Base-by-base conservation (phyloP, 2,329 filamentous ascomycete species). In the Phialophora chinensis region DNA sequence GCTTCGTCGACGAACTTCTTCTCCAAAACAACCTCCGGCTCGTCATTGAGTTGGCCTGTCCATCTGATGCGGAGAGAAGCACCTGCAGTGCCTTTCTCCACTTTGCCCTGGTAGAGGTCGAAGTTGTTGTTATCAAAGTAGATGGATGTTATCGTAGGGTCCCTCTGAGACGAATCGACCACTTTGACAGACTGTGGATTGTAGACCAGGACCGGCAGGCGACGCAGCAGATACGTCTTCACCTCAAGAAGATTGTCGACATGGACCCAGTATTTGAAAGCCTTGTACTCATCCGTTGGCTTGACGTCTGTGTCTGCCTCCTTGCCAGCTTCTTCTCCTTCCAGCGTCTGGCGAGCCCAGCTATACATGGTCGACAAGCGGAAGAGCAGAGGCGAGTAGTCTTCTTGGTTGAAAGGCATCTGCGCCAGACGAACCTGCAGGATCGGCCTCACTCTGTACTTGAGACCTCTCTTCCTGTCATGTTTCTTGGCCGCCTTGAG, bases 401-500 rank as follows among this genome's bases (percentile, higher is more conserved):
- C 91, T 78, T 98, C 95, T 66, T 92, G 94, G 81, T 98, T 97
- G 84, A 99, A 96, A 12, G 94, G 93, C 68, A 93, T 85, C 71
- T 92, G 88, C n/a, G 91, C 88, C 74, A 99, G 81, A 74, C 91
- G 91, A 74, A 97, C 90, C 80, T 97, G 91, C 80, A 98, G 89
- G 82, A 98, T 89, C 31, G 95, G 93, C 27, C 92, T 88, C 72
- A 98, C 91, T 77, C 90, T 92, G 83, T 98, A 98, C 61, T 88
- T 86, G 71, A 88, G 86, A 63, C 93, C 93, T 72, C 94, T 87
- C 81, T 94, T 96, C 72, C 95, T 91, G 80, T 99, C 95, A 80
- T 99, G 95, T 82, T 99, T 99, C 88, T 99, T 99, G 64, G 93
- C 93, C 56, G 96, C 96, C 84, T 99, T 99, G 76, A 97, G 86